Conservation (phyloP, 768 basidiomycete genomes). For the Lactarius akahatsu region DNA sequence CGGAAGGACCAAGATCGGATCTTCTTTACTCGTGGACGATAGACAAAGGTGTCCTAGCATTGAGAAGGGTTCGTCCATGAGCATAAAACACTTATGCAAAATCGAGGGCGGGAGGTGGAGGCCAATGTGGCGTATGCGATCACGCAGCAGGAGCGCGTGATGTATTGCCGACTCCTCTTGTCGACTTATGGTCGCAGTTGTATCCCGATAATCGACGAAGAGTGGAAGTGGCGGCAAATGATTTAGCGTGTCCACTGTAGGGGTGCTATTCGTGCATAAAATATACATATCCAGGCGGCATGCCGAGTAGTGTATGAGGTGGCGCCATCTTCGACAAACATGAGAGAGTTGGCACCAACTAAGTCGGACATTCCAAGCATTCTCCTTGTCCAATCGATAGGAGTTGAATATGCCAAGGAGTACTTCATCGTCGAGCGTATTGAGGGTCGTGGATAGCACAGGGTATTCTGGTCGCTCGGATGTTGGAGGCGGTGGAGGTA, state of each 20-base stretch:
- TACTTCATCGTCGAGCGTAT: background rate
- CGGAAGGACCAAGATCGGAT: background rate
- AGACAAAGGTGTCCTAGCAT: background rate
- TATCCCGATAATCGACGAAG: background rate
- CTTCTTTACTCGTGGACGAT: background rate
- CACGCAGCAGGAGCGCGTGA: background rate
- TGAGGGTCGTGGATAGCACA: background rate
- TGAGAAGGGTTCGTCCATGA: background rate
- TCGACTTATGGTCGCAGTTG: background rate
- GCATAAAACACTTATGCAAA: background rate
- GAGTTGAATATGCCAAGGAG: background rate
- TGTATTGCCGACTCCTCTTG: background rate
- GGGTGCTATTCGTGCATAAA: background rate
- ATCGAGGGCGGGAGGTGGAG: background rate
- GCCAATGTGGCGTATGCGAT: background rate
- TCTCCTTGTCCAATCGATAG: background rate
- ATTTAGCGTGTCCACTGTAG: background rate
- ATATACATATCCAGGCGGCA: background rate
- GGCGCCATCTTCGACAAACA: background rate
- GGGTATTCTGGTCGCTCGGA: background rate
- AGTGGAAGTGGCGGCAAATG: background rate
- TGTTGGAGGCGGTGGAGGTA: background rate
- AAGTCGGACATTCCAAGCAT: background rate
- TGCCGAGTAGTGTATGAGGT: background rate
- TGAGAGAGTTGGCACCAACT: background rate